Evolutionary conservation across 805 yeast genomes (phyloP).

Genomic region (Pichia deserticola): DNA sequence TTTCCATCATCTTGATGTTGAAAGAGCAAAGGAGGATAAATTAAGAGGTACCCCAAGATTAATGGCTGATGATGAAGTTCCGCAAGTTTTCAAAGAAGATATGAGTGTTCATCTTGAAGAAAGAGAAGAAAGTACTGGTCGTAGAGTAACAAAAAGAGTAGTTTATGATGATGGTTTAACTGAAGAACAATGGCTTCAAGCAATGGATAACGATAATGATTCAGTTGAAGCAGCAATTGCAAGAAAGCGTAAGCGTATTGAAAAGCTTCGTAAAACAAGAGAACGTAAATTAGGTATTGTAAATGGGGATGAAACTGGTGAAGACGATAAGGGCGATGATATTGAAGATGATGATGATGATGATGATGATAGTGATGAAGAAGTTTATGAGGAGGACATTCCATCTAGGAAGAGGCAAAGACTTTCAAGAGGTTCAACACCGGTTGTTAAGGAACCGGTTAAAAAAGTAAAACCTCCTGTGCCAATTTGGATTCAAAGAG

Average conservation of each 20-base stretch:
- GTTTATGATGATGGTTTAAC: slow-evolving; percentile 61
- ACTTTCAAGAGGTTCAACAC: slow-evolving; percentile 10
- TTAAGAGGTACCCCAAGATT: slow-evolving; percentile 38
- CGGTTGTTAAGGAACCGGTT: slow-evolving; percentile 6
- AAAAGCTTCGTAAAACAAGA: slow-evolving; percentile 30
- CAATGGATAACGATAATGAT: slow-evolving; percentile 68
- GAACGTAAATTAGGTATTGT: slow-evolving; percentile 11
- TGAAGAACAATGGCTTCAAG: slow-evolving; percentile 74
- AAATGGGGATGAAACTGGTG: slow-evolving; percentile 9
- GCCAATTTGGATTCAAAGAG: slow-evolving; percentile 11
- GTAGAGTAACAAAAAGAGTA: slow-evolving; percentile 57
- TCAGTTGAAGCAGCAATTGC: slow-evolving; percentile 52
- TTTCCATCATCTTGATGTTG: slow-evolving; percentile 54
- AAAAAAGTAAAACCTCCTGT: slow-evolving; percentile 7
- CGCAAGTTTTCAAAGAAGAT: slow-evolving; percentile 67
- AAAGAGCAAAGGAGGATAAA: slow-evolving; percentile 36
- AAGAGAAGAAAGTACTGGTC: slow-evolving; percentile 40
- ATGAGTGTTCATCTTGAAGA: slow-evolving; percentile 37
- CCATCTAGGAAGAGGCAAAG: slow-evolving; percentile 10
- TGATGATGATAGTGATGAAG: slow-evolving; percentile 9
- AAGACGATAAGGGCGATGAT: slow-evolving; percentile 4
- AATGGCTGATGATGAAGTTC: slow-evolving; percentile 65
- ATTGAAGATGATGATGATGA: slow-evolving; percentile 5
- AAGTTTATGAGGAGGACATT: slow-evolving; percentile 10
- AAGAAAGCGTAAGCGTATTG: slow-evolving; percentile 37